phyloP scores from a whole-genome alignment of 179 eudicot species.

The Heliamphora pulchella region DNA sequence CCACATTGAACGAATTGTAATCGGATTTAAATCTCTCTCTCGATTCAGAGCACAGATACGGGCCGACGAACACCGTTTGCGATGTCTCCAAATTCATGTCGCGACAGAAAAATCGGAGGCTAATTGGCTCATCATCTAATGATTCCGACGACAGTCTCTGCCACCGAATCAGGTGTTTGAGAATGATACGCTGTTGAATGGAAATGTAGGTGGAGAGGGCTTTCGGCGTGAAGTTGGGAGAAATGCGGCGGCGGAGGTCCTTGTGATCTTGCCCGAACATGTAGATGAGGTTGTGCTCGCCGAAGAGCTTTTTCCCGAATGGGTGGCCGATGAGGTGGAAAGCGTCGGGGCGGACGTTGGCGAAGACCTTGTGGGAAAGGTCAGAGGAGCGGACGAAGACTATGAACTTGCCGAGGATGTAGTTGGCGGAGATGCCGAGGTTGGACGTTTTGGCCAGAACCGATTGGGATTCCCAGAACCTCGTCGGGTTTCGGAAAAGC shows the following conservation, averaged over 20 bases:
- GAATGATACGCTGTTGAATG: constrained; percentile 47
- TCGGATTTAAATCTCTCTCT: constrained; percentile 44
- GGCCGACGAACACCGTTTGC: constrained; percentile 72
- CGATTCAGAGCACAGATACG: constrained; percentile 32
- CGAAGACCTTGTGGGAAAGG: constrained; percentile 59
- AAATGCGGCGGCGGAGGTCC: constrained; percentile 68
- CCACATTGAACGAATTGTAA: constrained; percentile 61
- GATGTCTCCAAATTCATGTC: constrained; percentile 85
- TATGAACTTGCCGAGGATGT: constrained; percentile 49
- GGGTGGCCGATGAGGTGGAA: constrained; percentile 88
- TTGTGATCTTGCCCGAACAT: constrained; percentile 80
- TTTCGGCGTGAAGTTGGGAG: constrained; percentile 72
- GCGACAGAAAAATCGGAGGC: constrained; percentile 44
- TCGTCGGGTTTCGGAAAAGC: constrained; percentile 48
- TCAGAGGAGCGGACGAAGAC: constrained; percentile 52
- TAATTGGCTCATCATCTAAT: constrained; percentile 17
- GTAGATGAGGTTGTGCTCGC: constrained; percentile 71
- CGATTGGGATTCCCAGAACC: constrained; percentile 66
- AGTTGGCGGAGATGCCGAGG: constrained; percentile 60
- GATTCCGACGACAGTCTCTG: neutral
- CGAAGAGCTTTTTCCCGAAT: constrained; percentile 76
- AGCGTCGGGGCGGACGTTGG: constrained; percentile 68
- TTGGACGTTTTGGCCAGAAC: constrained; percentile 42
- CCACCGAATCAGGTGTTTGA: constrained; percentile 47
- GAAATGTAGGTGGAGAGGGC: constrained; percentile 53